Base-by-base conservation (phyloP, 805 yeast species). In the Saturnispora quitensis region DNA sequence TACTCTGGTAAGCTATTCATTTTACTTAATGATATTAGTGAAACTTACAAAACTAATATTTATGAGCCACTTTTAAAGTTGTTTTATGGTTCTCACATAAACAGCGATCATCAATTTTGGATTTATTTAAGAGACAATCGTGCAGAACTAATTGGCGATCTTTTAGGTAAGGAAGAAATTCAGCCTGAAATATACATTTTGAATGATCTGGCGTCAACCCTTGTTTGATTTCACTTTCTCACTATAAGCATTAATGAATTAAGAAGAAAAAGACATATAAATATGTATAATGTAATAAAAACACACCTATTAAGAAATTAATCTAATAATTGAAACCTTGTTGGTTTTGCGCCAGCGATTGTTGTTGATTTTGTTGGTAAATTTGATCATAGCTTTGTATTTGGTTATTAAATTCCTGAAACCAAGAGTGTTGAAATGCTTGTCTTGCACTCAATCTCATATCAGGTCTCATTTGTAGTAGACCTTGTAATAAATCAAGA, bases 401-500 rank as follows among this genome's bases (percentile, higher is more conserved):
- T 5, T 59, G 61, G 38, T 54, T 62, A 24, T 80, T 73, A 53
- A 78, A 82, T 60, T 88, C 95, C 51, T 81, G 83, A 64, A 88
- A 87, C 95, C 95, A 82, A 10, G 88, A 86, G 63, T 84, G 84
- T 55, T 78, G 81, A 57, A 78, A 71, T 9, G 81, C 80, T 60
- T 78, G 82, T 62, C 83, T 71, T 4, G 83, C 82, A 51, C 80
- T 77, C 35, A 78, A 73, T 63, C 84, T 70, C 27, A 78, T 74
- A 55, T 78, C 84, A 7, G 84, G 84, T 60, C 82, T 69, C 81
- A 78, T 77, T 61, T 78, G 82, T 57, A 78, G 70, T 58, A 78
- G 67, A 52, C 78, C 73, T 58, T 78, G 77, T 60, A 86, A 71
- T 59, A 86, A 69, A 59, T 85, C 85, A 58, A 84, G 70, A 10